A percentile compares a stretch with the other conserved stretches of the same genome.
These are phyloP conservation scores for Sporothrix brunneoviolacea DNA, from an alignment of 2,329 filamentous ascomycete genomes.

Conservation along the genomic window DNA sequence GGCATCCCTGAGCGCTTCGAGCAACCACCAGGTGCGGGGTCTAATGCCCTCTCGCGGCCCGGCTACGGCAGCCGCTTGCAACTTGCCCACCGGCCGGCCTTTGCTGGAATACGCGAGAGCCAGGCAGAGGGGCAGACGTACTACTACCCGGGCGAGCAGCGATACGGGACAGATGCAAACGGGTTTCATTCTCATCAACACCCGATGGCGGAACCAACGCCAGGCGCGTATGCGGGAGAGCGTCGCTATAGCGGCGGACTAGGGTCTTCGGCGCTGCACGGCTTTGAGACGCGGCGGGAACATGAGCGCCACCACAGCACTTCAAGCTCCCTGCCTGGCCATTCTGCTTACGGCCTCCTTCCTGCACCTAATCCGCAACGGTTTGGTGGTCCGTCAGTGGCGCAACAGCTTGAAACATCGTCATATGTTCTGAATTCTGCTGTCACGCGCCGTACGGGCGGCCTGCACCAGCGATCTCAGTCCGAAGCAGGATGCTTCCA, in stretches of 20 bases:
- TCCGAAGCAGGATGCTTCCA: constrained; percentile 15
- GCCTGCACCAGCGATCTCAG: constrained; percentile 20
- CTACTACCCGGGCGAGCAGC: neutral
- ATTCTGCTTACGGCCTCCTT: constrained; percentile 1
- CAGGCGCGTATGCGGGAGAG: neutral
- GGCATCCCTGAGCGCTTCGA: neutral
- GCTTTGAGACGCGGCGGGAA: neutral
- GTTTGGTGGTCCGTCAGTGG: neutral
- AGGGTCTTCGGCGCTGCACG: too few relatives aligned
- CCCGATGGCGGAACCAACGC: neutral
- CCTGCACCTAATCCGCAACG: constrained; percentile 13
- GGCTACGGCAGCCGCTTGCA: constrained; percentile 17
- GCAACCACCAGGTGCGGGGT: constrained; percentile 15
- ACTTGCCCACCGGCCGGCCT: constrained; percentile 27
- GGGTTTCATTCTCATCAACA: neutral
- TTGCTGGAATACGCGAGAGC: constrained; percentile 29
- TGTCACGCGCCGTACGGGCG: neutral
- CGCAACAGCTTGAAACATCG: constrained; percentile 10
- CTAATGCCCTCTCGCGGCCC: constrained; percentile 21
- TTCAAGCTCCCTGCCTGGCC: neutral
- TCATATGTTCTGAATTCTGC: constrained; percentile 4
- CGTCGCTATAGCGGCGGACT: neutral
- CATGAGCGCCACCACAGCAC: constrained; percentile 1
- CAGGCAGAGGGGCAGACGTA: constrained; percentile 16
- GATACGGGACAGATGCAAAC: neutral